Base-by-base conservation (phyloP, 2,329 filamentous ascomycete genomes). In the Alternaria tenuissima region DNA sequence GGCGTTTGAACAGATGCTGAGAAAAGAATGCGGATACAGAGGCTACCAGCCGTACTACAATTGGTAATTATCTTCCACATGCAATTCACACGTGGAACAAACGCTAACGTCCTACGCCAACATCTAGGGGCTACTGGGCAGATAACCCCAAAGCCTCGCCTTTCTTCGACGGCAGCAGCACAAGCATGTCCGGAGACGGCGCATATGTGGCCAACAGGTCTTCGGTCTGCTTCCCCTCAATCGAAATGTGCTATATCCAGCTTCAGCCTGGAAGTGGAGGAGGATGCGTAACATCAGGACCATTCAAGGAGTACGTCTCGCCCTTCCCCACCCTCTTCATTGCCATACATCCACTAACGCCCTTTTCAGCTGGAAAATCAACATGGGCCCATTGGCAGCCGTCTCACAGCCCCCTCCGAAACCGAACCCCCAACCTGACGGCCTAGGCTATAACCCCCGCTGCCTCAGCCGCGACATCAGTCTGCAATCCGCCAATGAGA, bases 121-220 rank as follows among this genome's bases (percentile, higher is more conserved):
- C 75, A 82, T 82, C 76, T 83, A 86, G 84, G 83, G 80, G 80
- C 3, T 79, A 79, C 53, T 82, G 81, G 74, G 77, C 81, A 3
- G 62, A 76, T 3, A 81, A 87, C 36, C 75, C 74, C 1, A 41
- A 58, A 61, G 79, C 81, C 55, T 86, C 84, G 0, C 83, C 85
- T 14, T 70, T 87, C 49, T 87, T 88, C 61, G 84, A 86, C 64
- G 86, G 86, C 49, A 83, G 81, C 62, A 81, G 80, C 26, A 84
- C 81, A 51, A 78, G 80, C 55, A 75, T 78, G 62, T 69, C 81
- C 26, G 83, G 84, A 20, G 82, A 86, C 59, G 84, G 85, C 22
- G 75, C 60, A 3, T 76, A 70, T 48, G 67, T 67, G 4, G 38
- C 65, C 2, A 64, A 63, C 3, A 67, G 69, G 36, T 78, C 65